phyloP scores from a whole-genome alignment of 2,329 filamentous ascomycete species.

The Penicillium glabrum region DNA sequence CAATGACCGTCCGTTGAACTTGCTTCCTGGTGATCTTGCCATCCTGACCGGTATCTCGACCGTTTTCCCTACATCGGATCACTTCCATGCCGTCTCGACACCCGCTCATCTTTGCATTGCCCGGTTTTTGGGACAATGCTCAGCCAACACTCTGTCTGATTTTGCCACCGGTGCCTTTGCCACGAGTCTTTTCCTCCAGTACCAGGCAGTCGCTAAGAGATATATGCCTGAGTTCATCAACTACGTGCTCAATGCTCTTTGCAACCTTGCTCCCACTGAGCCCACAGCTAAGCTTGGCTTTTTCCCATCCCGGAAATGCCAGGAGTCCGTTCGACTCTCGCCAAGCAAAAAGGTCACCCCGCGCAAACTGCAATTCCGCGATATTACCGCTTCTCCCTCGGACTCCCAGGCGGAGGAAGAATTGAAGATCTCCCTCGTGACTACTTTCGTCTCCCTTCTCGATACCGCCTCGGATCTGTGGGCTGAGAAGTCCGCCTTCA shows the following conservation, averaged over 20 bases:
- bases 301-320: slow-evolving; percentile 63
- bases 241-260: slow-evolving; percentile 74
- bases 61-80: slow-evolving; percentile 92
- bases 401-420: slow-evolving; percentile 33
- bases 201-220: slow-evolving; percentile 78
- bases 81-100: slow-evolving; percentile 94
- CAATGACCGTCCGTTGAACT: slow-evolving; percentile 51
- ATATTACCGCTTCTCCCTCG: slow-evolving; percentile 44
- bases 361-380: slow-evolving; percentile 60
- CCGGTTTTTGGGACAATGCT: slow-evolving; percentile 77
- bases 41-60: slow-evolving; percentile 80
- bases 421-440: slow-evolving; percentile 60
- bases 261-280: slow-evolving; percentile 61
- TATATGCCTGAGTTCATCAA: slow-evolving; percentile 87
- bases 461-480: slow-evolving; percentile 70
- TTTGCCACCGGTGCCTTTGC: slow-evolving; percentile 74
- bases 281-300: slow-evolving; percentile 49
- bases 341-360: slow-evolving; percentile 33
- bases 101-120: slow-evolving; percentile 83
- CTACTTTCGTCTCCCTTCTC: slow-evolving; percentile 65
- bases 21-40: slow-evolving; percentile 70
- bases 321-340: slow-evolving; percentile 52
- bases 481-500: slow-evolving; percentile 70
- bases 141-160: slow-evolving; percentile 64
- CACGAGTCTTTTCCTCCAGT: slow-evolving; percentile 76